phyloP scores from a whole-genome alignment of 2,329 filamentous ascomycete species.

The Hypoxylon sp. region DNA sequence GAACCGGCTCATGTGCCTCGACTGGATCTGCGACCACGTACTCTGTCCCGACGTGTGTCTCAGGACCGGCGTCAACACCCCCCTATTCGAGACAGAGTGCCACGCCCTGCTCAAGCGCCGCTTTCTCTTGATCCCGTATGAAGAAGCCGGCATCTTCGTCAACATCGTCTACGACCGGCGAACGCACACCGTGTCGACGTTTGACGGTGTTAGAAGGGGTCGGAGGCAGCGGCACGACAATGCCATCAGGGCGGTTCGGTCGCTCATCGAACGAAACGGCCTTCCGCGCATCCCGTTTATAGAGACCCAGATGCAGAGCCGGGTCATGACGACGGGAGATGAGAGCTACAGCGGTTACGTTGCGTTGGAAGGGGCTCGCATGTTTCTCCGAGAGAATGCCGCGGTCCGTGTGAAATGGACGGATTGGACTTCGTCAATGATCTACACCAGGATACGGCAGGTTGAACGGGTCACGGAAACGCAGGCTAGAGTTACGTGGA shows the following conservation, averaged over 20 bases:
- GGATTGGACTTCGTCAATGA: background rate
- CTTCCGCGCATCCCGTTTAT: background rate
- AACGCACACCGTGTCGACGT: background rate
- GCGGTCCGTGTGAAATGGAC: background rate
- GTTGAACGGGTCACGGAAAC: background rate
- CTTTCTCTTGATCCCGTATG: background rate
- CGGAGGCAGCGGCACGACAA: background rate
- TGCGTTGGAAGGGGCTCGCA: background rate
- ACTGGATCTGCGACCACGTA: background rate
- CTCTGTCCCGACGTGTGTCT: background rate
- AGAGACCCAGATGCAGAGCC: background rate
- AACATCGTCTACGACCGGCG: background rate
- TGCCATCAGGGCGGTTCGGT: background rate
- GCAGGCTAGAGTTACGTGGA: slow-evolving; percentile 2
- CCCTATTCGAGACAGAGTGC: background rate
- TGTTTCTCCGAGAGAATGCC: background rate
- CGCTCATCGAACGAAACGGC: background rate
- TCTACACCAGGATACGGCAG: background rate
- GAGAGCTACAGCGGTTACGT: background rate
- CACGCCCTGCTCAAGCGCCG: background rate
- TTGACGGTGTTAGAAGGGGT: background rate
- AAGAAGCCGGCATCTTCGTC: background rate
- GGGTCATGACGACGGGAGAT: background rate
- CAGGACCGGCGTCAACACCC: background rate
- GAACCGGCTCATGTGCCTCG: background rate